Percentiles rank a stretch among this genome's conserved stretches.
Evolutionary conservation across 192 early-diverging fungal species (phyloP).

Genomic region (Umbelopsis vinacea): DNA sequence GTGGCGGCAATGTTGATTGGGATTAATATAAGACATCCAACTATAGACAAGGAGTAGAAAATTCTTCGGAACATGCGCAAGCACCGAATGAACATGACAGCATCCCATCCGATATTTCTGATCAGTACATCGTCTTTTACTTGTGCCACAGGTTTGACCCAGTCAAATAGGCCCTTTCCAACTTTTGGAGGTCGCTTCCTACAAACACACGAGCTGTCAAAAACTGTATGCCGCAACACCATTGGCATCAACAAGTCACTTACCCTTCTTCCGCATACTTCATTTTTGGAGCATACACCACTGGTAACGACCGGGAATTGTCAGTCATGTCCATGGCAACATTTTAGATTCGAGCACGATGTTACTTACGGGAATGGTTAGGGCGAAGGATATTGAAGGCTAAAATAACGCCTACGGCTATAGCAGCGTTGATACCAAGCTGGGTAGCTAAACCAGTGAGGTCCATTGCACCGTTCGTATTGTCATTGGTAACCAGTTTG

Average conservation of each 20-base stretch:
- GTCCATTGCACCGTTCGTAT: constrained; percentile 9
- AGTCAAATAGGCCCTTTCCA: constrained; percentile 64
- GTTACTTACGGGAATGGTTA: constrained; percentile 60
- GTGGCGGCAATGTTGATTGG: constrained; percentile 65
- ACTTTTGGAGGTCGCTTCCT: constrained; percentile 69
- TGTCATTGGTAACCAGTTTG: neutral
- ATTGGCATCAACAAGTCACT: neutral
- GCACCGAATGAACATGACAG: constrained; percentile 73
- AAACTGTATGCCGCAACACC: neutral
- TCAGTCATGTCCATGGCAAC: neutral
- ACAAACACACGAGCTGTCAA: constrained; percentile 9
- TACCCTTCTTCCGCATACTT: constrained; percentile 44
- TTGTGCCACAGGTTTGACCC: constrained; percentile 62
- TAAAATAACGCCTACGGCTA: constrained; percentile 56
- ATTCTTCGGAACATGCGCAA: constrained; percentile 61
- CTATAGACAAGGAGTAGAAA: constrained; percentile 56
- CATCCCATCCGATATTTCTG: constrained; percentile 71
- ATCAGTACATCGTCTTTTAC: constrained; percentile 62
- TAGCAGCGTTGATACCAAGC: constrained; percentile 60
- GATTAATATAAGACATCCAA: constrained; percentile 64
- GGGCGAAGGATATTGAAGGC: constrained; percentile 63
- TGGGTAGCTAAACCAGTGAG: constrained; percentile 63
- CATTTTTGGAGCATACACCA: constrained; percentile 55
- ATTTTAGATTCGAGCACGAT: constrained; percentile 1
- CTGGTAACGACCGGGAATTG: constrained; percentile 25